A percentile compares a stretch with the other conserved stretches of the same genome.
These are phyloP conservation scores for Straminergon stramineum DNA, from an alignment of 225 moss, liverwort and hornwort genomes.

Conservation along the genomic window DNA sequence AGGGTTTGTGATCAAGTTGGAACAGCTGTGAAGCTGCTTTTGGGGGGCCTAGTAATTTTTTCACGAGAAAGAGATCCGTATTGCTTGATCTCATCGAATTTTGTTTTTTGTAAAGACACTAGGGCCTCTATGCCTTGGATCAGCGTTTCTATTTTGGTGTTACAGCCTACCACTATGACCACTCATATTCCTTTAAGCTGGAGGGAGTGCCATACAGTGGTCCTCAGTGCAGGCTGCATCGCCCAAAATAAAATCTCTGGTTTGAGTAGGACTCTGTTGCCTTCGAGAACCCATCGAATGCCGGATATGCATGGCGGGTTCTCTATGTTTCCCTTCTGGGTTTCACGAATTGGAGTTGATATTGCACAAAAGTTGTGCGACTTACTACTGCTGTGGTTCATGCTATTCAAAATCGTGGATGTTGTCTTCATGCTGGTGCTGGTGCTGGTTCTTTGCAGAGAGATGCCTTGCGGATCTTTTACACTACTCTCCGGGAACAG, in stretches of 20 bases:
- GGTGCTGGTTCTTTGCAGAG: conserved; percentile 31
- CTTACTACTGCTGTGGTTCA: neutral
- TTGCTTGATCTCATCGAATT: neutral
- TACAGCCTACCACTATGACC: neutral
- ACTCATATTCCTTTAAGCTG: neutral
- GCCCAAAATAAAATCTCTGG: neutral
- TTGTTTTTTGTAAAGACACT: neutral
- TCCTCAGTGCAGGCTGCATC: neutral
- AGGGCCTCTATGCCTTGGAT: neutral
- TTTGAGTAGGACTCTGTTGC: neutral
- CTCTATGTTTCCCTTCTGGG: neutral
- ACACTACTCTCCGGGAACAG: conserved; percentile 45
- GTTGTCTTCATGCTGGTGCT: neutral
- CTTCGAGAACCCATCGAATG: neutral
- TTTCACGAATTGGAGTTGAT: neutral
- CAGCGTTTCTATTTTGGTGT: neutral
- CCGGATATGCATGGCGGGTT: neutral
- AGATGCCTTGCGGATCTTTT: conserved; percentile 48
- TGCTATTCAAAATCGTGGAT: neutral
- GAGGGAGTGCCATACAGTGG: neutral
- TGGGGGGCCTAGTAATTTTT: neutral
- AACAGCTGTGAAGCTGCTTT: neutral
- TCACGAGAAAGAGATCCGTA: neutral
- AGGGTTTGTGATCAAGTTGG: neutral
- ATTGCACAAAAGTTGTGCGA: neutral